Evolutionary conservation across 768 basidiomycete genomes (phyloP).

Genomic region (Leucosporidium creatinivorum): DNA sequence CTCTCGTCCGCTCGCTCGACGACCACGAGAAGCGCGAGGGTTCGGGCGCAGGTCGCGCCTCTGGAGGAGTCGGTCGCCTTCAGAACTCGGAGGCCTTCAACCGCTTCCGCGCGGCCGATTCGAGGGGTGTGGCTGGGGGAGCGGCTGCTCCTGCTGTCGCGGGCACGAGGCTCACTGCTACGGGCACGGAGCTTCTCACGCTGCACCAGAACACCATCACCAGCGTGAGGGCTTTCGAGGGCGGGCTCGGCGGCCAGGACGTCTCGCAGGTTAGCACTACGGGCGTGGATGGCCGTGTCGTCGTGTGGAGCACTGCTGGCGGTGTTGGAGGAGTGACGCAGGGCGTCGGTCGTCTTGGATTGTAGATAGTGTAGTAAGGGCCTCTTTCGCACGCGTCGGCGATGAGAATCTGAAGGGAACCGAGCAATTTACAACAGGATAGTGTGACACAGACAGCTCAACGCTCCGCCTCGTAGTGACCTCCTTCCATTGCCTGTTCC

Average conservation of each 20-base stretch:
- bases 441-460: background rate
- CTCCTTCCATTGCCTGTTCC: background rate
- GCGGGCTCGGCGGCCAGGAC: conserved; percentile 46
- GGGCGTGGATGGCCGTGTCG: conserved; percentile 87
- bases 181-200: conserved; percentile 67
- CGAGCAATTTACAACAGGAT: background rate
- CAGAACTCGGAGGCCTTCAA: conserved; percentile 83
- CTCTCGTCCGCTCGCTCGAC: conserved; percentile 70
- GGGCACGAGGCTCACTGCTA: conserved; percentile 37
- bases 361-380: conserved; percentile 7
- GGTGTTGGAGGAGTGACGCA: conserved; percentile 21
- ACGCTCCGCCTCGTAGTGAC: conserved; percentile 42
- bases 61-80: conserved; percentile 57
- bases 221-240: conserved; percentile 69
- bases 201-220: conserved; percentile 99
- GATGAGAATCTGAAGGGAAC: background rate
- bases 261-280: conserved; percentile 77
- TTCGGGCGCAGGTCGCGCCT: conserved; percentile 47
- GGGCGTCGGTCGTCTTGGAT: conserved; percentile 14
- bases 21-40: conserved; percentile 56
- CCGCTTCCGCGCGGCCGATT: conserved; percentile 85
- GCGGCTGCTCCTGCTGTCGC: background rate
- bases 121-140: conserved; percentile 50
- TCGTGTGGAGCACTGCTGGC: conserved; percentile 61
- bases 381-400: background rate